A percentile compares a stretch with the other conserved stretches of the same genome.
Evolutionary conservation across 179 eudicot genomes (phyloP).

Genomic region (Amaranthus tricolor): DNA sequence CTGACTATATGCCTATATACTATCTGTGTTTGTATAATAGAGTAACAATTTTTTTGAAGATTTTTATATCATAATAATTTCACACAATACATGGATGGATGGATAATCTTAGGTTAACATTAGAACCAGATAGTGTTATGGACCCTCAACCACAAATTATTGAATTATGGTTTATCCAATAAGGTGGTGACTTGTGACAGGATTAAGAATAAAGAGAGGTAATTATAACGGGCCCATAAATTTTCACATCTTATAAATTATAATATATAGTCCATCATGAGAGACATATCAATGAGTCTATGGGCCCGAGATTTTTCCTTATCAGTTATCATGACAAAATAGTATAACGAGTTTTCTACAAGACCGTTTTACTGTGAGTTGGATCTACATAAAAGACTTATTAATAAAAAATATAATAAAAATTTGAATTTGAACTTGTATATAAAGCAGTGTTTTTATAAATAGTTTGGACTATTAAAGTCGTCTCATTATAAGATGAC

Average conservation of each 20-base stretch:
- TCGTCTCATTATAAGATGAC: too few species aligned
- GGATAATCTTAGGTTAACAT: constrained; percentile 10
- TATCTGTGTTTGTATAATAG: too few species aligned
- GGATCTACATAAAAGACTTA: too few species aligned
- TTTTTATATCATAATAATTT: too few species aligned
- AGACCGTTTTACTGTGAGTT: too few species aligned
- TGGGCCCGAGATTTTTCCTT: background rate
- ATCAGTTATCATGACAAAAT: background rate
- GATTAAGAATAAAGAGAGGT: background rate
- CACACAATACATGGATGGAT: background rate
- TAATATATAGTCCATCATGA: constrained; percentile 17
- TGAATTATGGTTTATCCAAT: constrained; percentile 15
- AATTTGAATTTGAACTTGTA: too few species aligned
- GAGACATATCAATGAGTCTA: constrained; percentile 8
- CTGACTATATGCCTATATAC: too few species aligned
- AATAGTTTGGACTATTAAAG: too few species aligned
- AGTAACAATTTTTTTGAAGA: too few species aligned
- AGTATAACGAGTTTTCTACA: background rate
- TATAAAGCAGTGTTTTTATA: too few species aligned
- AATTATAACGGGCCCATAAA: constrained; percentile 15
- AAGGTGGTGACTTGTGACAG: background rate
- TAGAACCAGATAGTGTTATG: constrained; percentile 16
- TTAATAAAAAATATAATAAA: too few species aligned
- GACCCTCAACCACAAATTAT: constrained; percentile 22
- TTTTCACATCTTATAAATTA: background rate